Evolutionary conservation across 352 stramenopile genomes (phyloP).

Genomic region (Pythium vanterpoolii): DNA sequence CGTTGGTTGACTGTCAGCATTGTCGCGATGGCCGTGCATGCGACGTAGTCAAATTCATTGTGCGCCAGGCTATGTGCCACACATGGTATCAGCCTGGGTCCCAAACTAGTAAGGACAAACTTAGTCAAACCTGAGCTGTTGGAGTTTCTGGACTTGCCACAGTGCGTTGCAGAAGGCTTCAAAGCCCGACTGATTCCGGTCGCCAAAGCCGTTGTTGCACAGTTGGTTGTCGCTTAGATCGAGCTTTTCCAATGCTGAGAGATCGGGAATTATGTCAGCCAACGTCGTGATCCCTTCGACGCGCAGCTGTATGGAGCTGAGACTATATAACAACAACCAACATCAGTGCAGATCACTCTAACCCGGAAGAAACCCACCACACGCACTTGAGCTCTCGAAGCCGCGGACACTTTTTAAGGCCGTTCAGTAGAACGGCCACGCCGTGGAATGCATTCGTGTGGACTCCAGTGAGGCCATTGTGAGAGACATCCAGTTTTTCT

Average conservation of each 20-base stretch:
- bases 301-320: slow-evolving; percentile 35
- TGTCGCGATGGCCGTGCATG: slow-evolving; percentile 32
- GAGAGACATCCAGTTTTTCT: slow-evolving; percentile 45
- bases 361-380: not conserved
- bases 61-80: slow-evolving; percentile 28
- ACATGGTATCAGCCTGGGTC: not conserved
- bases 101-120: not conserved
- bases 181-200: slow-evolving; percentile 45
- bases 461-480: slow-evolving; percentile 47
- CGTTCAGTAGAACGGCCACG: slow-evolving; percentile 37
- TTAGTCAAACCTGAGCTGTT: slow-evolving; percentile 28
- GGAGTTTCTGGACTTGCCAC: slow-evolving; percentile 42
- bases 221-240: slow-evolving; percentile 48
- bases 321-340: slow-evolving; percentile 17
- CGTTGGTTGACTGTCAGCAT: slow-evolving; percentile 60
- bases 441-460: slow-evolving; percentile 59
- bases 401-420: slow-evolving; percentile 42
- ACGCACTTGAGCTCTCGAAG: slow-evolving; percentile 54
- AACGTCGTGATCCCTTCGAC: slow-evolving; percentile 54
- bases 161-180: slow-evolving; percentile 54
- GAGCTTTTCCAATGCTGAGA: slow-evolving; percentile 41
- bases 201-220: slow-evolving; percentile 49
- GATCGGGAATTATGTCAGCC: slow-evolving; percentile 37
- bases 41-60: slow-evolving; percentile 61
- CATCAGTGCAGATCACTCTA: not conserved